phyloP scores from a whole-genome alignment of 768 basidiomycete genomes.

The Boletus vinaceobasis region DNA sequence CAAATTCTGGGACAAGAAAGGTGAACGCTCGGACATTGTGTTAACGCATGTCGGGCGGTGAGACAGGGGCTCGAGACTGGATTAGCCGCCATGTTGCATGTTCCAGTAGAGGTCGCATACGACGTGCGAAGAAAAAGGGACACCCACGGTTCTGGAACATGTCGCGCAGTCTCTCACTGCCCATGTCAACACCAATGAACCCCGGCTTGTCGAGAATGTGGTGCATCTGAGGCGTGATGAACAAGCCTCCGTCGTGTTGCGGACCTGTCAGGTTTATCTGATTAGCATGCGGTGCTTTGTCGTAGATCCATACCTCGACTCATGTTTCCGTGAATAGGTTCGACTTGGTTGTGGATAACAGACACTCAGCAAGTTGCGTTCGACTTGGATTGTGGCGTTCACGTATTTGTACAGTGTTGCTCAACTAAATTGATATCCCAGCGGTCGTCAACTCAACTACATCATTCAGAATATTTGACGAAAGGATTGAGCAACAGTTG shows the following conservation, averaged over 20 bases:
- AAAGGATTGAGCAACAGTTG: no score
- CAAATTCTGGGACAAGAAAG: slow-evolving; percentile 14
- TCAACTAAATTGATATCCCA: no score
- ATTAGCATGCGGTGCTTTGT: neutral
- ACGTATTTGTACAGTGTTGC: neutral
- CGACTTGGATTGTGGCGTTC: neutral
- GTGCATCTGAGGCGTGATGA: slow-evolving; percentile 26
- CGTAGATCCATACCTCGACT: slow-evolving; percentile 6
- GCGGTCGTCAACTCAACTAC: no score
- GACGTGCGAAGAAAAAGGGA: neutral
- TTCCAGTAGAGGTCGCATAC: neutral
- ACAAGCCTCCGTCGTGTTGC: slow-evolving; percentile 21
- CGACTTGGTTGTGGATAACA: neutral
- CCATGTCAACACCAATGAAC: slow-evolving; percentile 23
- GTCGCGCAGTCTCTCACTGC: slow-evolving; percentile 24
- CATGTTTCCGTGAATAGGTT: slow-evolving; percentile 5
- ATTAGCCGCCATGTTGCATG: neutral
- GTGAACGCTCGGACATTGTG: neutral
- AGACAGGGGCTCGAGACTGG: neutral
- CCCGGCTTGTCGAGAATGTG: slow-evolving; percentile 25
- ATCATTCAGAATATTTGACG: no score
- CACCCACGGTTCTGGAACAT: slow-evolving; percentile 31
- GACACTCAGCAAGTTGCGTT: neutral
- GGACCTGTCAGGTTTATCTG: slow-evolving; percentile 4
- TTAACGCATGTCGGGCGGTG: neutral